Evolutionary conservation across 2,329 filamentous ascomycete genomes (phyloP).

Genomic region (Microdochium paspali): DNA sequence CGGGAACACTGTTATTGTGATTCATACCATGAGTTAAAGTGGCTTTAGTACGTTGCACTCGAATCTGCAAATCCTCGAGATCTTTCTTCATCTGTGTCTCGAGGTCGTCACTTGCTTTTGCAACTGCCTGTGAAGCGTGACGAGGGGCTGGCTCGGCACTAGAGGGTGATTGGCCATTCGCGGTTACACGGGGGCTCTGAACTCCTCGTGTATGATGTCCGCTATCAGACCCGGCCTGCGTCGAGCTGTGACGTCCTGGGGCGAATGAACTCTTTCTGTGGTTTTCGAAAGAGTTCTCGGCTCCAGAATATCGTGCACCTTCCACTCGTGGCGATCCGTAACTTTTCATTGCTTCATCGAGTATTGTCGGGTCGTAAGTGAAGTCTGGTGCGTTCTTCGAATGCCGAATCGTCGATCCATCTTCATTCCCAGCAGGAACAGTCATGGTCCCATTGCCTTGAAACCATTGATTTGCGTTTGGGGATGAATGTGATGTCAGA

Average conservation of each 20-base stretch:
- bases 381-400: not conserved
- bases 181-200: not conserved
- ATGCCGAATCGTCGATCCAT: not conserved
- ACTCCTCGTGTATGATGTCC: not conserved
- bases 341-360: not conserved
- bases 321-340: not conserved
- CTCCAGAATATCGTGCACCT: not conserved
- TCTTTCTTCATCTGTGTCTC: too few species aligned
- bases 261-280: not conserved
- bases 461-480: constrained; percentile 8
- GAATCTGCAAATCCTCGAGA: too few species aligned
- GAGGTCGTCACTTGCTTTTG: too few species aligned
- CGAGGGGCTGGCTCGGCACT: not conserved
- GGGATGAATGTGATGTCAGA: not conserved
- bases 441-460: constrained; percentile 9
- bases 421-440: constrained; percentile 1
- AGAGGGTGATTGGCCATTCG: not conserved
- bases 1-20: too few species aligned
- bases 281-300: too few species aligned
- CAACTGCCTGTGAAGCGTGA: not conserved
- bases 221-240: not conserved
- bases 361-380: not conserved
- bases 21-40: too few species aligned
- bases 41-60: too few species aligned
- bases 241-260: not conserved